Evolutionary conservation across 306 rosid species (phyloP), one percentile per base, ranked within the genome.

Genomic region (Styphnolobium japonicum): DNA sequence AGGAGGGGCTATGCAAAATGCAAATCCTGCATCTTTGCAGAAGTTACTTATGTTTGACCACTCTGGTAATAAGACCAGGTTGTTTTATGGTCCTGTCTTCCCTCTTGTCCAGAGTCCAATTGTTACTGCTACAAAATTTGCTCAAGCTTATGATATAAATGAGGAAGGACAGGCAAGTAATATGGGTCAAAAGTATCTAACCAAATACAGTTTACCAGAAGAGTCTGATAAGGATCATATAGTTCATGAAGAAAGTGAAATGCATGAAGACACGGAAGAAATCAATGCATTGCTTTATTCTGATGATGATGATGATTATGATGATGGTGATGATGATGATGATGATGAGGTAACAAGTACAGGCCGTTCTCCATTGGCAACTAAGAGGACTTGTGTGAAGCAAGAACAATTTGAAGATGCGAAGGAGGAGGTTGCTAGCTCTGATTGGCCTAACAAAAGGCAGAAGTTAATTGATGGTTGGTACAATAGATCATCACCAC

Each of bases 241-340:
- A 10, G 40, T 37, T 77, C 23, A 11, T 71, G 88, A 83, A 22
- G 90, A 76, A 82, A 87, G 89, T 78, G 97, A 91, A 81, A 84
- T 82, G 82, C 97, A 89, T 67, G 97, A 91, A 83, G 88, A 89
- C 82, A 89, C 94, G 0, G 93, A 89, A 69, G 96, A 91, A 83
- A 87, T 91, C 62, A 87, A 91, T 83, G 97, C 93, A 11, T 83
- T 91, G 80, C 94, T 91, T 73, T 86, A 88, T 85, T 91, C 97
- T 43, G 93, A 89, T 55, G 78, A 86, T 19, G 71, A 37, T 34
- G 73, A 52, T 18, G 77, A 39, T 27, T 33, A 29, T 22, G 42
- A 70, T 0, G 37, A 46, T 1, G 42, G 21, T 33, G 76, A 67
- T n/a, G 65, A 48, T 74, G 73, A 66, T 25, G 73, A 79, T 34